A percentile compares a stretch with the other conserved stretches of the same genome.
Conservation (phyloP, 1,284 basidiomycete species). For the Cryptococcus sp. region DNA sequence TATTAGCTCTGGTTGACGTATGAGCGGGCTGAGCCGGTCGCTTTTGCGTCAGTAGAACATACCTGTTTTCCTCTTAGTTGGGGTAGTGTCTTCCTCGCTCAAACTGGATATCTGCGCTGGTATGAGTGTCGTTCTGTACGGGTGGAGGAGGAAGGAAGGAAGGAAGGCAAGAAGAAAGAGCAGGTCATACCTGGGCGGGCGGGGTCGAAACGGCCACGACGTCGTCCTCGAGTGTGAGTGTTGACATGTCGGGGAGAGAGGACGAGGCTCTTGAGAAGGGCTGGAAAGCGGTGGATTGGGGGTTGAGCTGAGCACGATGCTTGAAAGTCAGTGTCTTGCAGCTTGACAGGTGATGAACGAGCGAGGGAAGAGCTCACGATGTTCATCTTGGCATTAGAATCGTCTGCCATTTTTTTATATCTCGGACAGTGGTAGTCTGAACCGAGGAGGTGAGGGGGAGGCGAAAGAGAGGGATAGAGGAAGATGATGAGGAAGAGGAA, state of each 20-base stretch:
- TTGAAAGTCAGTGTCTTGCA: constrained; percentile 2
- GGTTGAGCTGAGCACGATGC: constrained; percentile 2
- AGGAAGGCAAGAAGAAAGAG: too few species aligned
- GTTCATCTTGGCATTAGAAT: neutral
- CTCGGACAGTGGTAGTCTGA: neutral
- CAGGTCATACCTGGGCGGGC: too few species aligned
- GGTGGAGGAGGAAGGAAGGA: too few species aligned
- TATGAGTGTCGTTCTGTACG: too few species aligned
- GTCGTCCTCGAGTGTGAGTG: neutral
- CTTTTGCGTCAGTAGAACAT: neutral
- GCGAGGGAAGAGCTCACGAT: constrained; percentile 3
- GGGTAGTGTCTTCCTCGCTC: constrained; percentile 1
- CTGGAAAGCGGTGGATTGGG: neutral
- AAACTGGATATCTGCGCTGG: too few species aligned
- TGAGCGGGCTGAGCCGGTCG: neutral
- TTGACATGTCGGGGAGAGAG: neutral
- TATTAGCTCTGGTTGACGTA: constrained; percentile 1
- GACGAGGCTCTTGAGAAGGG: neutral
- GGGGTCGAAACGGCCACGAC: too few species aligned
- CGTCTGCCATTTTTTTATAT: too few species aligned
- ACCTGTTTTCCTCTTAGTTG: constrained; percentile 14
- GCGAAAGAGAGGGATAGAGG: neutral
- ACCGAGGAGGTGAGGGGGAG: neutral
- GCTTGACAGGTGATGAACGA: neutral
- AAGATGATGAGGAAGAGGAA: neutral